These are phyloP conservation scores for Polygonum maritimum DNA, from an alignment of 148 eudicot genomes.

Conservation along the genomic window DNA sequence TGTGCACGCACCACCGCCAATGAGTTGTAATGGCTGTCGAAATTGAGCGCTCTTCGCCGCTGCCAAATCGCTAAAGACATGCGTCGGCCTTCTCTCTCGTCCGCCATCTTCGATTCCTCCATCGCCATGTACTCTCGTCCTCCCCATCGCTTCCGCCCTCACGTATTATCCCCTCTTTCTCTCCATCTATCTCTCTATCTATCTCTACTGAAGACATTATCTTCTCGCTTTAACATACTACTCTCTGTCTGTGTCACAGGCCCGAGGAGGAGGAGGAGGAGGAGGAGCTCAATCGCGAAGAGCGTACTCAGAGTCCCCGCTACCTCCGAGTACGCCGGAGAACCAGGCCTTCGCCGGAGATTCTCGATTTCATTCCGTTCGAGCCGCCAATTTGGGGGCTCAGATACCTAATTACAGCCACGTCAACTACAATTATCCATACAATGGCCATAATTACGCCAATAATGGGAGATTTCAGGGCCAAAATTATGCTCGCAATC, in stretches of 20 bases:
- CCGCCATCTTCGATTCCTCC: slow-evolving; percentile 21
- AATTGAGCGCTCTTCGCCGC: background rate
- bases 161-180: slow-evolving; percentile 9
- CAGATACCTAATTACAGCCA: slow-evolving; percentile 9
- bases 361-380: slow-evolving; percentile 27
- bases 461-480: slow-evolving; percentile 3
- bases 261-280: slow-evolving; percentile 23
- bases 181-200: background rate
- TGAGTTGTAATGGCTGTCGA: background rate
- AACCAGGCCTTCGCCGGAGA: slow-evolving; percentile 36
- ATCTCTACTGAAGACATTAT: background rate
- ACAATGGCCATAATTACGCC: slow-evolving; percentile 2
- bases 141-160: slow-evolving; percentile 17
- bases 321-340: slow-evolving; percentile 7
- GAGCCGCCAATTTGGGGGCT: slow-evolving; percentile 27
- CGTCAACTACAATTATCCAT: background rate
- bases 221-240: background rate
- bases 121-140: slow-evolving; percentile 15
- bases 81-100: slow-evolving; percentile 26
- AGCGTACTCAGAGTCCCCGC: slow-evolving; percentile 27
- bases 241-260: slow-evolving; percentile 31
- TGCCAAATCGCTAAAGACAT: background rate
- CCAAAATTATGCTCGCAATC: slow-evolving; percentile 2
- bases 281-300: slow-evolving; percentile 25
- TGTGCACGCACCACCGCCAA: background rate